Base-by-base conservation (phyloP, 495 filamentous ascomycete species). In the Aspergillus nidulans region DNA sequence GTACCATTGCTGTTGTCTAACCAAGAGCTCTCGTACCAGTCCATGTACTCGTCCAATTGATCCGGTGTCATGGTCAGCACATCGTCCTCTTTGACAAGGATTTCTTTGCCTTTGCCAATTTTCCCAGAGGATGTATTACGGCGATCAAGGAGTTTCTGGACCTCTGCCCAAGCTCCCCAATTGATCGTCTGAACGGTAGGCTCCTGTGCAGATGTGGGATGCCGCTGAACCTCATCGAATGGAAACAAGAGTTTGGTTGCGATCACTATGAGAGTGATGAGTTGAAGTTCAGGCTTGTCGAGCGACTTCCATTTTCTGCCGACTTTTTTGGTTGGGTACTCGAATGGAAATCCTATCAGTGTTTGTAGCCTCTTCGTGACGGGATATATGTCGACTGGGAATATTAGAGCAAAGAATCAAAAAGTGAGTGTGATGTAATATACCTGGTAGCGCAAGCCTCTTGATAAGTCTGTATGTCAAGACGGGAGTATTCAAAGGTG, bases 11-110 rank as follows among this genome's bases (percentile, higher is more conserved):
- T 66, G 26, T 24, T 60, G 47, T 82, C 77, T 43, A 87, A 63
- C 81, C 85, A 95, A 25, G 75, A 90, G 59, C 81, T 79, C 64
- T 92, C 86, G 62, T 89, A 95, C 88, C 89, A 97, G 66, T 92
- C 84, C 77, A 98, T 76, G 55, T 95, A 95, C 46, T 87, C 80
- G 57, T 94, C 86, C 49, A 97, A 65, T 55, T 95, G 81, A 9
- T 74, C 64, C 16, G 77, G 75, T 1, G 71, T 78, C 86, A 97
- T 86, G 3, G 67, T 63, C 55, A 91, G 81, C 2, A 90, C 76
- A 47, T 95, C 87, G 1, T 75, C 69, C 19, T 92, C 85, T 5
- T 76, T 82, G 48, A 90, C 68, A 8, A 80, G 65, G 38, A 80
- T 72, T 44, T 74, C 73, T 20, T 72, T 62, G 20, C 72, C 72